phyloP scores from a whole-genome alignment of 176 grass and related monocot species.

The Phyllostachys edulis region DNA sequence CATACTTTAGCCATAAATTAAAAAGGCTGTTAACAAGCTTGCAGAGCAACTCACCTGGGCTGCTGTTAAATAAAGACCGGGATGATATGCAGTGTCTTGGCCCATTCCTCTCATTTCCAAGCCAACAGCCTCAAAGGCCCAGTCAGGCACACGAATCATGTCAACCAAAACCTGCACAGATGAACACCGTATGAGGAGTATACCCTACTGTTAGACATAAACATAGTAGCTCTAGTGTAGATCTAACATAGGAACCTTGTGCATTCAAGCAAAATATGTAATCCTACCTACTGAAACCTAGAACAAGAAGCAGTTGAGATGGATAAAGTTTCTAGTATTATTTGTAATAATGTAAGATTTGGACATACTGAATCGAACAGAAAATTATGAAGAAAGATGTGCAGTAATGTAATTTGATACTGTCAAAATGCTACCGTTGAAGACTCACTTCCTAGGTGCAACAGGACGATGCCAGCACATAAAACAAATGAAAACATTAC shows the following conservation, averaged over 20 bases:
- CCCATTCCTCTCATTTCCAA: constrained; percentile 90
- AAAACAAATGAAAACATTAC: constrained; percentile 47
- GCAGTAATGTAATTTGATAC: background rate
- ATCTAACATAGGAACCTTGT: background rate
- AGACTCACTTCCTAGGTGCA: background rate
- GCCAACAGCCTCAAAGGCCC: constrained; percentile 94
- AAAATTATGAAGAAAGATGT: background rate
- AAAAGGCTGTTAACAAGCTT: background rate
- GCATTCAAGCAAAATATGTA: background rate
- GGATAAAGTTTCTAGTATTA: background rate
- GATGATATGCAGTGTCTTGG: constrained; percentile 96
- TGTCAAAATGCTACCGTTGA: background rate
- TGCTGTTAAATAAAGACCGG: constrained; percentile 90
- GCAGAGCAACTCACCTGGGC: constrained; percentile 59
- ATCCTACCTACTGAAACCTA: background rate
- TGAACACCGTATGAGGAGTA: constrained; percentile 16
- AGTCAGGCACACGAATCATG: constrained; percentile 97
- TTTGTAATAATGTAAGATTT: background rate
- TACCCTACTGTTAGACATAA: constrained; percentile 9
- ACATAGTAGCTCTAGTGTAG: background rate
- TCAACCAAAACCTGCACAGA: constrained; percentile 82
- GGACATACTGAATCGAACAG: background rate
- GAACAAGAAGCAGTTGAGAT: background rate
- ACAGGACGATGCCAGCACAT: background rate
- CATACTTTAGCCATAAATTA: background rate